A percentile compares a stretch with the other conserved stretches of the same genome.
Evolutionary conservation across 306 rosid species (phyloP).

Genomic region (Cucurbita maxima): DNA sequence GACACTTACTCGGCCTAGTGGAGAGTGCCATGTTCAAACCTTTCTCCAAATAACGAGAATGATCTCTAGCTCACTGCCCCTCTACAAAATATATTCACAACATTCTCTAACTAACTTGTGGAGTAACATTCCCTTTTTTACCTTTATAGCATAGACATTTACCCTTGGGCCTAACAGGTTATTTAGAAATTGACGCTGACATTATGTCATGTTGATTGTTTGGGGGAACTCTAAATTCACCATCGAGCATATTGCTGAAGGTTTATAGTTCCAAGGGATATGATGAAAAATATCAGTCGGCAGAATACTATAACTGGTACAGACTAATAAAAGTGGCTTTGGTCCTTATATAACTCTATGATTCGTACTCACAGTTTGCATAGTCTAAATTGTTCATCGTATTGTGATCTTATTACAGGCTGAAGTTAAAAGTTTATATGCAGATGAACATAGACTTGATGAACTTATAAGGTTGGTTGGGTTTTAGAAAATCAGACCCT

Average conservation of each 20-base stretch:
- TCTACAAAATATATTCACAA: not conserved
- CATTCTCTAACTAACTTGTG: not conserved
- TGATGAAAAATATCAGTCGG: constrained; percentile 5
- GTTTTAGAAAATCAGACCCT: not conserved
- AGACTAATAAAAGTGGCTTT: not conserved
- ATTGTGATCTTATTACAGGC: constrained; percentile 34
- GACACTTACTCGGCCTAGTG: not conserved
- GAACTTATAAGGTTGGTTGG: constrained; percentile 46
- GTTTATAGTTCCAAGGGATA: not conserved
- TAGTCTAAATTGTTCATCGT: not conserved
- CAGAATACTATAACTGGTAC: not conserved
- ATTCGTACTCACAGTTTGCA: not conserved
- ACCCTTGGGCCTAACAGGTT: not conserved
- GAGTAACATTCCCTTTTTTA: not conserved
- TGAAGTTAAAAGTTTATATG: constrained; percentile 46
- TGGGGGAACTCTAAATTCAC: not conserved
- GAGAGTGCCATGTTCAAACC: not conserved
- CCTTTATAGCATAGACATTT: not conserved
- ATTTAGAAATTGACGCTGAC: not conserved
- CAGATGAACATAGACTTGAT: constrained; percentile 45
- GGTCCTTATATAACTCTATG: not conserved
- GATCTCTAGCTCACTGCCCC: not conserved
- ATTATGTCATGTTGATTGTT: constrained; percentile 2
- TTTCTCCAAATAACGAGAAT: not conserved
- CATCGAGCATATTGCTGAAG: constrained; percentile 4